Evolutionary conservation across 441 rosid species (phyloP).

Genomic region (Syzygium syzygioides): DNA sequence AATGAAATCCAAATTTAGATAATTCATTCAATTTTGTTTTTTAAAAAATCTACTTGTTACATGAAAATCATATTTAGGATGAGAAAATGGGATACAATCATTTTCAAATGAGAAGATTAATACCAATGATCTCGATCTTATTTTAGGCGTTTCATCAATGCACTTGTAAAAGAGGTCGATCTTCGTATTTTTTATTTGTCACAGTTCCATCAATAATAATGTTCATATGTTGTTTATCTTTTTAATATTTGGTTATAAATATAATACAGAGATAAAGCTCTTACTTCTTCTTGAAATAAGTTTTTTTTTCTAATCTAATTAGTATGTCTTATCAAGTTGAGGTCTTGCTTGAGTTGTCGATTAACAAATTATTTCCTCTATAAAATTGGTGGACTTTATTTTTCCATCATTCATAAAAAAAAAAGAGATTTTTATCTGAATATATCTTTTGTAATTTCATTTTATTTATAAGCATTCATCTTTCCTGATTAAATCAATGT

Average conservation of each 20-base stretch:
- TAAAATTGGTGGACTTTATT: neutral
- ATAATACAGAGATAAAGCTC: neutral
- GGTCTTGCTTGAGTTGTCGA: neutral
- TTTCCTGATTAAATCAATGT: neutral
- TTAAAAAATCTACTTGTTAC: neutral
- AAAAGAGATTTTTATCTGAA: neutral
- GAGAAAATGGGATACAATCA: neutral
- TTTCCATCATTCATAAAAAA: neutral
- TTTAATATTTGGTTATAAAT: neutral
- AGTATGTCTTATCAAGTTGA: neutral
- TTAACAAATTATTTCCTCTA: neutral
- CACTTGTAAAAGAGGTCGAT: neutral
- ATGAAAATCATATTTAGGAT: neutral
- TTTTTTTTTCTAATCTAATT: neutral
- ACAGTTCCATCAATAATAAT: neutral
- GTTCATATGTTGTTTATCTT: neutral
- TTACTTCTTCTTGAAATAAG: neutral
- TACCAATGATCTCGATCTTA: neutral
- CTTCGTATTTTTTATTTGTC: neutral
- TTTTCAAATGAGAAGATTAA: neutral
- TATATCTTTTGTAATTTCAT: neutral
- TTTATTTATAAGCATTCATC: neutral
- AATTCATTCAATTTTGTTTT: neutral
- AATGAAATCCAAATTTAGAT: neutral
- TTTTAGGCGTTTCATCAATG: neutral